Evolutionary conservation across 1,139 yeast species (phyloP).

Genomic region (Kodamaea anthophila): DNA sequence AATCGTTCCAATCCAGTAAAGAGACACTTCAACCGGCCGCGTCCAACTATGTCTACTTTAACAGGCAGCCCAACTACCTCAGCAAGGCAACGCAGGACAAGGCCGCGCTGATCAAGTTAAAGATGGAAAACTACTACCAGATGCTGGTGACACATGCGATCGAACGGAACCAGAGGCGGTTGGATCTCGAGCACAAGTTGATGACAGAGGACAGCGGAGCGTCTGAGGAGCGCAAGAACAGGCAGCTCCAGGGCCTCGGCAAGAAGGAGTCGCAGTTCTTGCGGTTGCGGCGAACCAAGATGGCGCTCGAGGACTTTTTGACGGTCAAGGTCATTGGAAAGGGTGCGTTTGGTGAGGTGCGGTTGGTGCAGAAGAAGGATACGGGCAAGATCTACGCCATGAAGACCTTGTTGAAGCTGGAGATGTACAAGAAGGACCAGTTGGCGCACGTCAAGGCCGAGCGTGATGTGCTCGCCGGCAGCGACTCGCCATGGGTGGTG

Average conservation of each 20-base stretch:
- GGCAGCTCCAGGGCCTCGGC: constrained; percentile 67
- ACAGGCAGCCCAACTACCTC: constrained; percentile 77
- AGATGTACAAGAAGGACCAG: constrained; percentile 81
- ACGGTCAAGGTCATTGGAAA: constrained; percentile 82
- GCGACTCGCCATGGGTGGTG: constrained; percentile 86
- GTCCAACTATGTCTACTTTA: constrained; percentile 61
- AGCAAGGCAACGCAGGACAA: constrained; percentile 64
- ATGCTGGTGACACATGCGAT: constrained; percentile 76
- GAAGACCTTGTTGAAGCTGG: constrained; percentile 73
- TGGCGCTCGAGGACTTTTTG: constrained; percentile 66
- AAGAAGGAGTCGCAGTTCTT: constrained; percentile 73
- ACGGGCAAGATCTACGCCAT: constrained; percentile 82
- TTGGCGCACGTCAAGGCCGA: constrained; percentile 82
- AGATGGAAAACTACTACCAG: constrained; percentile 68
- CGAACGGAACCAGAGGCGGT: constrained; percentile 72
- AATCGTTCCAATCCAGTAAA: no score
- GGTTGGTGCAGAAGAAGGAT: constrained; percentile 75
- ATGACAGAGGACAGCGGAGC: constrained; percentile 53
- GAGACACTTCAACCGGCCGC: constrained; percentile 10
- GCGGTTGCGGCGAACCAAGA: constrained; percentile 67
- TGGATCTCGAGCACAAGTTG: constrained; percentile 63
- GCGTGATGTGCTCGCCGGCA: constrained; percentile 78
- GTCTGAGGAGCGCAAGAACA: constrained; percentile 66
- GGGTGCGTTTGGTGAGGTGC: constrained; percentile 83
- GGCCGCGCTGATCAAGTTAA: constrained; percentile 66